Evolutionary conservation across 768 basidiomycete species (phyloP), one percentile per base, ranked within the genome.

Genomic region (Glaciozyma martinii): DNA sequence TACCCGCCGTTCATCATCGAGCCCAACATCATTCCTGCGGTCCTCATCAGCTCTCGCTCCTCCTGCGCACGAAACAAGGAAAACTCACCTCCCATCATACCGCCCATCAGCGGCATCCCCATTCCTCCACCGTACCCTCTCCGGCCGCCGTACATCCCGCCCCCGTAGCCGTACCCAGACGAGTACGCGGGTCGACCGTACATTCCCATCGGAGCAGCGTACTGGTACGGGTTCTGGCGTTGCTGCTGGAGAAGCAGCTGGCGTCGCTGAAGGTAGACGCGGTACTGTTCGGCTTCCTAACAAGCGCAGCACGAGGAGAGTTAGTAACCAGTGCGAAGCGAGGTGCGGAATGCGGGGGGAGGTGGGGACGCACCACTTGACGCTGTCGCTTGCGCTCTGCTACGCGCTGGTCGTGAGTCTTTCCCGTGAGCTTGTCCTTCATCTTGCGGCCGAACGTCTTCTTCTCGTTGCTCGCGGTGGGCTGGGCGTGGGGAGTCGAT

Each of bases 351-450:
- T 12, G 23, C 4, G n/a, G 9, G 25, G 33, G 33, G 9, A 21
- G 43, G 25, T 13, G 12, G 16, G 5, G 5, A 52, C 66, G 44
- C 44, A 68, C 62, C 61, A 66, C 62, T 8, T 63, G 62, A n/a
- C 67, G 59, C 18, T 64, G 62, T 30, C 33, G 32, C 46, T 65
- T 55, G 5, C 70, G 47, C 54, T 67, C 56, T 19, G 44, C 33
- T 12, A 67, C 57, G 3, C 66, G 54, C 53, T 66, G 19, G 19
- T 62, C 72, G 56, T 68, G 71, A 30, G 66, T 67, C 56, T 60
- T 60, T 0, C 71, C 70, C 10, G 67, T 70, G 27, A 70, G 32
- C 46, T 66, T 69, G 54, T 71, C 72, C 21, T 71, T 71, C 33
- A 74, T 29, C 61, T 71, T 72, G 32, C 66, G 47, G 5, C 71